phyloP scores from a whole-genome alignment of 176 grass and related monocot genomes.

The Phyllostachys edulis region DNA sequence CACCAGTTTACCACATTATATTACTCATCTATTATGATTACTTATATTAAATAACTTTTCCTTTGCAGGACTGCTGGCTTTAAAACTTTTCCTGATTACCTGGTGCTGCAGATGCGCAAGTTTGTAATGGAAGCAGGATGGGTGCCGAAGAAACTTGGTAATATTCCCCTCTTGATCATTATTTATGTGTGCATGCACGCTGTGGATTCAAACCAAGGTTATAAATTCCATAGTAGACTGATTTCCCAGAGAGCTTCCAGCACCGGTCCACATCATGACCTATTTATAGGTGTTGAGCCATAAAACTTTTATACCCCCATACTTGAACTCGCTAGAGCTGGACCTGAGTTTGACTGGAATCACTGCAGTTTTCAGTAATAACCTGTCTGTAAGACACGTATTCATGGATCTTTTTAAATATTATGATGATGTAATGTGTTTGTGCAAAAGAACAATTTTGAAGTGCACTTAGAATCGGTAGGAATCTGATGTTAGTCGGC shows the following conservation, averaged over 20 bases:
- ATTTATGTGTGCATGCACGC: not conserved
- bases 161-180: not conserved
- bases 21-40: not conserved
- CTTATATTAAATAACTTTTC: not conserved
- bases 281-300: not conserved
- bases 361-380: not conserved
- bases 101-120: slow-evolving; percentile 96
- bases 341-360: not conserved
- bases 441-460: not conserved
- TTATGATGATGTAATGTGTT: not conserved
- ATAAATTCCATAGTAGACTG: not conserved
- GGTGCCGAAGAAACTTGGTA: slow-evolving; percentile 99
- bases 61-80: slow-evolving; percentile 71
- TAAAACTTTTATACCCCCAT: not conserved
- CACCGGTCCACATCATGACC: not conserved
- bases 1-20: not conserved
- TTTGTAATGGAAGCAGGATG: slow-evolving; percentile 98
- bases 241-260: not conserved
- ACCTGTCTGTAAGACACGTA: not conserved
- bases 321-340: not conserved
- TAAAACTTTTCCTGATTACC: slow-evolving; percentile 89
- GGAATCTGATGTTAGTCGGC: not conserved
- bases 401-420: not conserved
- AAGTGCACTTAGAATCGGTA: not conserved
- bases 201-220: not conserved